Evolutionary conservation across 1,284 basidiomycete genomes (phyloP).

Genomic region (Moesziomyces antarcticus): DNA sequence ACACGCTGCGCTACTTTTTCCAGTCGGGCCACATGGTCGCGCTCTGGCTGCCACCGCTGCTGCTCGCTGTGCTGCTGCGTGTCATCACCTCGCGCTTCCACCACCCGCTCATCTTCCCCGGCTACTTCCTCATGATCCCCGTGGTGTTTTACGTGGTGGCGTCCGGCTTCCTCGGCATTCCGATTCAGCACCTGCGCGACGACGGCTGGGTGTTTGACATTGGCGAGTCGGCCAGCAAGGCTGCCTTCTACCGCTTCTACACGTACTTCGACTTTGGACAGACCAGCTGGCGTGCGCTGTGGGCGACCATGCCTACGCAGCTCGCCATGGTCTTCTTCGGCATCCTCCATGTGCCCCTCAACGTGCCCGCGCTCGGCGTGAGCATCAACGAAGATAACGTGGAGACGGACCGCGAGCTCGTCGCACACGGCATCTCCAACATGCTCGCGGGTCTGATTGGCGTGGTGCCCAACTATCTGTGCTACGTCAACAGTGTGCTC

Average conservation of each 20-base stretch:
- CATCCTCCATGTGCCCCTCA: conserved; percentile 81
- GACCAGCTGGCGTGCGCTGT: conserved; percentile 63
- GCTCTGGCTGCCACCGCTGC: conserved; percentile 81
- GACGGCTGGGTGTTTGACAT: conserved; percentile 92
- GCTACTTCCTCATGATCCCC: conserved; percentile 86
- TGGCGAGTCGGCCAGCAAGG: conserved; percentile 67
- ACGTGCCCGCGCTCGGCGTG: conserved; percentile 89
- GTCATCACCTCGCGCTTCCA: conserved; percentile 82
- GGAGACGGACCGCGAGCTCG: conserved; percentile 90
- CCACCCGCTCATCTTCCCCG: conserved; percentile 91
- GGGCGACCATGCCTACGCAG: conserved; percentile 70
- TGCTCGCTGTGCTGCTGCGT: conserved; percentile 81
- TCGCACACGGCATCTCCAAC: conserved; percentile 93
- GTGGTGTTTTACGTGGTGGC: conserved; percentile 82
- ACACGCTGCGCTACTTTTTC: conserved; percentile 72
- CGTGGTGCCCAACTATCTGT: conserved; percentile 75
- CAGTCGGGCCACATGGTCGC: conserved; percentile 72
- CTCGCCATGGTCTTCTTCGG: conserved; percentile 82
- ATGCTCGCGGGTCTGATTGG: conserved; percentile 82
- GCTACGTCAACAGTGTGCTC: conserved; percentile 68
- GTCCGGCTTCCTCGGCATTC: conserved; percentile 75
- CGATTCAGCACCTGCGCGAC: conserved; percentile 75
- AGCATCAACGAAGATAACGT: conserved; percentile 88
- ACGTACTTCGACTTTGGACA: conserved; percentile 66
- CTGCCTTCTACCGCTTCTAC: conserved; percentile 66